Evolutionary conservation across 345 rosid species (phyloP), one percentile per base, ranked within the genome.

Genomic region (Moringa oleifera): DNA sequence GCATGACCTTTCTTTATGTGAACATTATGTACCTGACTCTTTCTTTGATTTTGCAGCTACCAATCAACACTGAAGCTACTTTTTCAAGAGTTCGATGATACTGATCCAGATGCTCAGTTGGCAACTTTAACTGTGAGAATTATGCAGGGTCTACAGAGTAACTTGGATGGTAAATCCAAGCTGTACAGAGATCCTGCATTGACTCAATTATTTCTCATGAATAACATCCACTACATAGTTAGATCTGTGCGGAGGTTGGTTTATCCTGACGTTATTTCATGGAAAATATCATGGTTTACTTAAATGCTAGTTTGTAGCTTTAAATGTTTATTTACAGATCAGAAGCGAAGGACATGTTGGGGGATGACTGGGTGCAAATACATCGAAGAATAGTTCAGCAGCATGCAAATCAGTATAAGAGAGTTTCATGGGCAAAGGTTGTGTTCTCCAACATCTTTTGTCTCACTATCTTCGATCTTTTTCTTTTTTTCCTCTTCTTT

Each of bases 291-390:
- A 54, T 21, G 58, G 9, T 54, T 17, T 1, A 47, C 18, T 47
- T 66, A 47, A 37, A 51, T 36, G 15, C 20, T 61, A 6, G 20
- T 51, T 23, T 53, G 41, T 46, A 6, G 41, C 70, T 51, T 52
- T 52, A 51, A 37, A 20, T 20, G 25, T 58, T 36, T 17, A 19
- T 71, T 68, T 36, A 67, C 85, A 90, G 99, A 84, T 94, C 99
- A 20, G 97, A 94, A 71, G 97, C 96, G 23, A 94, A 88, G 79
- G 99, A 94, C 63, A 72, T 87, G 55, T 67, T 94, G 63, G 96
- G 99, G 64, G 99, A 94, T 80, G 99, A 91, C 66, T 94, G 99
- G 99, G 93, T 94, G 66, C 99, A 94, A 78, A 94, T 88, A 66
- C 97, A 94, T 68, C 50, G 99, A 73, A 78, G 99, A 65, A 88